phyloP scores from a whole-genome alignment of 2,329 filamentous ascomycete species.

The Tolypocladium guangdongense region DNA sequence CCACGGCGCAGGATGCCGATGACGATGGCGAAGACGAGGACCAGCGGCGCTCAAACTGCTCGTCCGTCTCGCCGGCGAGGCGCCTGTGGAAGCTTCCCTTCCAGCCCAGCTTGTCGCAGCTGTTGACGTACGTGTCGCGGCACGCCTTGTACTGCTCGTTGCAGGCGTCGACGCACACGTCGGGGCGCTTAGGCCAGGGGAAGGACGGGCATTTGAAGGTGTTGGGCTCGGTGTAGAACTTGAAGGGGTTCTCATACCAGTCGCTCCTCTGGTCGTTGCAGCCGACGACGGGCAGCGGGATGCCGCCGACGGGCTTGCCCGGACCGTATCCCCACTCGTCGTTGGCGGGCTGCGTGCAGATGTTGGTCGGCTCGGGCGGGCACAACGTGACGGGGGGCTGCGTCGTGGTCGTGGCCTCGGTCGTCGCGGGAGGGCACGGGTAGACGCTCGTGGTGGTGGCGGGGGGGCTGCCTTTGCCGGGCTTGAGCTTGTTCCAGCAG shows the following conservation, averaged over 20 bases:
- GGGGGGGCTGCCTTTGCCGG: conserved; percentile 21
- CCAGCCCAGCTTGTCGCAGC: conserved; percentile 27
- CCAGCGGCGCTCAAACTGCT: conserved; percentile 13
- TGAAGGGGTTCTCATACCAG: conserved; percentile 33
- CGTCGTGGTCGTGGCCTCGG: conserved; percentile 17
- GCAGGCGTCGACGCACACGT: conserved; percentile 42
- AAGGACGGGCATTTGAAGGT: conserved; percentile 33
- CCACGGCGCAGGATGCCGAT: conserved; percentile 3
- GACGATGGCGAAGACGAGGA: neutral
- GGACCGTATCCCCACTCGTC: conserved; percentile 57
- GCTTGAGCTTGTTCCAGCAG: conserved; percentile 31
- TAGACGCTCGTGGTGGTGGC: conserved; percentile 23
- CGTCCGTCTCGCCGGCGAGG: conserved; percentile 9
- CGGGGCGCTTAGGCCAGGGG: conserved; percentile 19
- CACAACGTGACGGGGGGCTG: conserved; percentile 22
- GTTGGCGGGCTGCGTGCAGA: conserved; percentile 42
- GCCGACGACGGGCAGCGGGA: conserved; percentile 39
- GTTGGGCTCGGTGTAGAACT: conserved; percentile 37
- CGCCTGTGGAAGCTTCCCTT: conserved; percentile 15
- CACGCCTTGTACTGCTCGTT: conserved; percentile 40
- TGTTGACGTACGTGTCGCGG: conserved; percentile 34
- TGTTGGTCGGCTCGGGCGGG: conserved; percentile 36
- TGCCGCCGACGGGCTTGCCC: conserved; percentile 43
- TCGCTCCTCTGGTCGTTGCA: conserved; percentile 41
- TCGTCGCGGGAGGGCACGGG: conserved; percentile 19